A percentile compares a stretch with the other conserved stretches of the same genome.
These are phyloP conservation scores for Coniophora puteana DNA, from an alignment of 1,284 basidiomycete species.

Conservation along the genomic window DNA sequence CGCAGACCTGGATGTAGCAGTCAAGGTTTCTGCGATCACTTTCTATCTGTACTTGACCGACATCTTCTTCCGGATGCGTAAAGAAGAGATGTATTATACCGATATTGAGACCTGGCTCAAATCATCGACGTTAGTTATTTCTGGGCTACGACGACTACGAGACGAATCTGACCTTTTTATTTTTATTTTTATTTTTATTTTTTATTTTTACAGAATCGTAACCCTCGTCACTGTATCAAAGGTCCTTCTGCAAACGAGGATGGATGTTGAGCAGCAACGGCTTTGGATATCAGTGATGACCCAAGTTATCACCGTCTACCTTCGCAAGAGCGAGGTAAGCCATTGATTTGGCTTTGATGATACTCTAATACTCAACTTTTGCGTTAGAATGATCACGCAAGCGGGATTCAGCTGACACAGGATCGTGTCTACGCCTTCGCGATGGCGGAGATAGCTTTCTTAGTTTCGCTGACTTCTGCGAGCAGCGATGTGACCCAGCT, in stretches of 20 bases:
- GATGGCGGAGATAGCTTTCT: slow-evolving; percentile 66
- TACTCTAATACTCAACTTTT: slow-evolving; percentile 8
- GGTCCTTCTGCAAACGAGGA: slow-evolving; percentile 53
- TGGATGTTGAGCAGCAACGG: slow-evolving; percentile 57
- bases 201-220: slow-evolving; percentile 39
- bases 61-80: slow-evolving; percentile 39
- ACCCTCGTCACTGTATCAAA: slow-evolving; percentile 54
- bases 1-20: slow-evolving; percentile 53
- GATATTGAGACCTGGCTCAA: slow-evolving; percentile 35
- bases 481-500: slow-evolving; percentile 61
- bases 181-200: slow-evolving; percentile 3
- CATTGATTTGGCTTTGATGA: background rate
- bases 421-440: slow-evolving; percentile 59
- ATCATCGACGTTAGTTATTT: slow-evolving; percentile 21
- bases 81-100: slow-evolving; percentile 32
- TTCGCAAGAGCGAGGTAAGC: slow-evolving; percentile 45
- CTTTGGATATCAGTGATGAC: slow-evolving; percentile 64
- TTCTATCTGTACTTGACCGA: slow-evolving; percentile 47
- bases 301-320: slow-evolving; percentile 56
- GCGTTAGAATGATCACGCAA: slow-evolving; percentile 39
- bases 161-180: background rate
- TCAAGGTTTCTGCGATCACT: slow-evolving; percentile 55
- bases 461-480: slow-evolving; percentile 65
- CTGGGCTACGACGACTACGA: background rate
- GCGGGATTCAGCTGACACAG: slow-evolving; percentile 42